Evolutionary conservation across 176 grass and related monocot species (phyloP), one percentile per base, ranked within the genome.

Genomic region (Bolboschoenus planiculmis): DNA sequence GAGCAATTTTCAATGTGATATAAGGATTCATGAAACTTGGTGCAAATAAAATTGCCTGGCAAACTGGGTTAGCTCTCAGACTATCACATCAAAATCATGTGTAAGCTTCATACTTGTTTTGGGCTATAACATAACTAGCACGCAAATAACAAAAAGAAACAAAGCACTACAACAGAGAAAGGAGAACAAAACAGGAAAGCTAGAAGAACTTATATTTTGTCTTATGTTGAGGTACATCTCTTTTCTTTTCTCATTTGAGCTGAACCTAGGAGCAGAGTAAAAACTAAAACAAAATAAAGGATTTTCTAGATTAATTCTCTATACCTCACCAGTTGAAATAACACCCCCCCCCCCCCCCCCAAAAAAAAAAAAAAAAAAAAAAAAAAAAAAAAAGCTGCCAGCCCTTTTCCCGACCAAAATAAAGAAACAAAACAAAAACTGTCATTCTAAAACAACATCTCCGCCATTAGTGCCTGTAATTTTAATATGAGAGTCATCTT

Each of bases 381-480:
- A n/a, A n/a, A n/a, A n/a, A n/a, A n/a, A n/a, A n/a, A n/a, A n/a
- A n/a, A 53, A 53, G 14, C 15, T 53, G 31, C 13, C 76, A 79
- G 18, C 27, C 20, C 24, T 56, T 57, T 74, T 56, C 24, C 18
- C 18, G 34, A 20, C 15, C 31, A 36, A 67, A 74, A 29, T 15
- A 53, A 77, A 77, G 13, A 77, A 51, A 53, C 2, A 53, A 53
- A 51, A 51, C 10, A 76, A 31, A 27, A 53, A 51, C 14, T 0
- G 26, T 92, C 85, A 91, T 56, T 97, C 89, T 18, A 81, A 84
- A 79, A 86, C 82, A 78, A 89, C 83, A 84, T 88, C 90, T 27
- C 74, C 88, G 55, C 85, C 87, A 53, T 85, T 81, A 4, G 90
- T 30, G 29, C 58, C 80, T 24, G 37, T 82, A 63, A 82, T 30